A percentile compares a stretch with the other conserved stretches of the same genome.
Evolutionary conservation across 768 basidiomycete genomes (phyloP).

Genomic region (Lyophyllum decastes): DNA sequence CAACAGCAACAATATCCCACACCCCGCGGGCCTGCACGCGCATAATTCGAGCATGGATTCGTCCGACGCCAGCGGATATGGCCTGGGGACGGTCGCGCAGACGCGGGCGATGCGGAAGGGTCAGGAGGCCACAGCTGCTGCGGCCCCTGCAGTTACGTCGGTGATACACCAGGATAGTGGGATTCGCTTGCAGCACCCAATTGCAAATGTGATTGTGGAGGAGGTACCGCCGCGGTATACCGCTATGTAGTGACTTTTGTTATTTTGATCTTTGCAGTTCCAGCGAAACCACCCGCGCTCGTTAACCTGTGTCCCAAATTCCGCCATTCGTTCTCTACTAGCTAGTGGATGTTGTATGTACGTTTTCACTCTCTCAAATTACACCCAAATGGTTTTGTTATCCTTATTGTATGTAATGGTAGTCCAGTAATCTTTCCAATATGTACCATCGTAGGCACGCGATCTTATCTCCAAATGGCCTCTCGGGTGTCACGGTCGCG

Average conservation of each 20-base stretch:
- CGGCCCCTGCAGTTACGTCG: neutral
- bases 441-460: neutral
- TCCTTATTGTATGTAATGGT: too few species aligned
- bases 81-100: neutral
- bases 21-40: neutral
- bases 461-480: neutral
- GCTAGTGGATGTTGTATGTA: too few species aligned
- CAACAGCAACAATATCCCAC: neutral
- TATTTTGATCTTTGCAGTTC: neutral
- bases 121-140: neutral
- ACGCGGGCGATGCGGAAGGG: conserved; percentile 1
- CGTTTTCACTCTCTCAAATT: too few species aligned
- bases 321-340: too few species aligned
- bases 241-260: neutral
- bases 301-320: too few species aligned
- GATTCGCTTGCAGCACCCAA: neutral
- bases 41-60: neutral
- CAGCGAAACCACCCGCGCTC: too few species aligned
- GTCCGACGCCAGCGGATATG: conserved; percentile 4
- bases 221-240: neutral
- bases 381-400: too few species aligned
- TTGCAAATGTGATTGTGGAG: neutral
- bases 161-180: conserved; percentile 11
- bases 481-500: neutral
- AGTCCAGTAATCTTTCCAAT: neutral